Conservation (phyloP, 768 basidiomycete genomes). For the Tylopilus subfusipes region DNA sequence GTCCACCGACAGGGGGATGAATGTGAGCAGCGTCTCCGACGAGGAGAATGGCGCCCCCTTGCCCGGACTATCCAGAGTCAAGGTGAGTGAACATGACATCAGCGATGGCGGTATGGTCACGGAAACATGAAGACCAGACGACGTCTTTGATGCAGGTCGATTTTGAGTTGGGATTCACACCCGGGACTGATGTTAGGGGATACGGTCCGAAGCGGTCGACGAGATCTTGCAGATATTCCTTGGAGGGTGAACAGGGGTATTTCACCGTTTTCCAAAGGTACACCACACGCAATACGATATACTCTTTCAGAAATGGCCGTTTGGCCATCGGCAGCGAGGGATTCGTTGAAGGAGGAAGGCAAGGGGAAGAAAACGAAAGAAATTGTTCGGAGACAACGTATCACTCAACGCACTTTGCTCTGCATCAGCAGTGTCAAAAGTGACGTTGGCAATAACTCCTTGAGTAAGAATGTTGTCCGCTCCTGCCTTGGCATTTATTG, state of each 20-base stretch:
- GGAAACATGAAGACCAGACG: constrained; percentile 45
- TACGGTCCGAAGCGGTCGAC: constrained; percentile 40
- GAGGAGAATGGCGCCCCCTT: constrained; percentile 26
- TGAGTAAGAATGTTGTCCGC: constrained; percentile 31
- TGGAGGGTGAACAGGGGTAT: constrained; percentile 38
- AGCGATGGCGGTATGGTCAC: constrained; percentile 41
- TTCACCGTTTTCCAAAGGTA: constrained; percentile 33
- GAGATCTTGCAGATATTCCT: constrained; percentile 41
- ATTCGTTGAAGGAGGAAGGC: constrained; percentile 25
- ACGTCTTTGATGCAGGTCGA: constrained; percentile 34
- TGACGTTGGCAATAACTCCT: constrained; percentile 47
- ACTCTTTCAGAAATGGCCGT: constrained; percentile 10
- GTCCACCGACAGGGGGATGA: constrained; percentile 52
- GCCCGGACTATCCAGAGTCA: not conserved
- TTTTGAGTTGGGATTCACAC: constrained; percentile 27
- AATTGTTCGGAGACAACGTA: constrained; percentile 15
- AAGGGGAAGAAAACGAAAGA: constrained; percentile 38
- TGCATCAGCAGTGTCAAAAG: constrained; percentile 20
- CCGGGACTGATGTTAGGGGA: constrained; percentile 24
- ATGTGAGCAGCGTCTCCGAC: constrained; percentile 49
- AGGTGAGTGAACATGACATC: constrained; percentile 33
- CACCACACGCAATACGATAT: constrained; percentile 41
- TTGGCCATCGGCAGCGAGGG: constrained; percentile 9
- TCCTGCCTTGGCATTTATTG: constrained; percentile 18
- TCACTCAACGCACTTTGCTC: constrained; percentile 6